Base-by-base conservation (phyloP, 495 filamentous ascomycete genomes). In the Neurospora tetrasperma region DNA sequence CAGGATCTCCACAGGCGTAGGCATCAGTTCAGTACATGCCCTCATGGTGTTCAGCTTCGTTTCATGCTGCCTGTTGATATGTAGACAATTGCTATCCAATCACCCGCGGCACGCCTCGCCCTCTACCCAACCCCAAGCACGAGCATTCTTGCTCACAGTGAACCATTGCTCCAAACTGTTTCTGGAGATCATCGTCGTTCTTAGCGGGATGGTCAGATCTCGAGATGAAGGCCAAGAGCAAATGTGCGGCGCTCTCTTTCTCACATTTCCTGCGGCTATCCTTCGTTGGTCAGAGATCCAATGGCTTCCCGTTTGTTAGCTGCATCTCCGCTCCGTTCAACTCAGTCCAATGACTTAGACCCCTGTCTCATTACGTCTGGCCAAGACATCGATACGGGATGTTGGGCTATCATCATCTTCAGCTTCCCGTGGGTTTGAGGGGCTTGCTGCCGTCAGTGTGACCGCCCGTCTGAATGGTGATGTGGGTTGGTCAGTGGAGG, bases 301-400 rank as follows among this genome's bases (percentile, higher is more conserved):
- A 66, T 35, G 35, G 27, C 54, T 18, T 66, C 31, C 54, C 27
- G 14, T 66, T 66, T 35, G 54, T 66, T 35, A 35, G 27, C 54
- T 66, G 54, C 54, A 66, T 31, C 70, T 71, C 14, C 70, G 20
- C 70, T 40, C 27, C 42, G 23, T 35, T 12, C 41, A 41, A 71
- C 44, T n/a, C 8, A 62, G 40, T 40, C 70, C 20, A 35, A 31
- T 66, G 54, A 66, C 54, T 38, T 18, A 66, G 54, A 66, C 71
- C 72, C 74, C 40, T 75, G 72, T 75, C 72, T 71, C 44, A 44
- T 74, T 75, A 35, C 72, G 40, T 75, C 74, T 59, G 54, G 35
- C 54, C 54, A 71, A 74, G 59, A 74, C 73, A 70, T 66, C 54
- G 23, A 14, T 66, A 66, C 27, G 54, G 48, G 54, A 66, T 66